Evolutionary conservation across 1,139 yeast genomes (phyloP), one percentile per base, ranked within the genome.

Genomic region (Blastobotrys buckinghamii): DNA sequence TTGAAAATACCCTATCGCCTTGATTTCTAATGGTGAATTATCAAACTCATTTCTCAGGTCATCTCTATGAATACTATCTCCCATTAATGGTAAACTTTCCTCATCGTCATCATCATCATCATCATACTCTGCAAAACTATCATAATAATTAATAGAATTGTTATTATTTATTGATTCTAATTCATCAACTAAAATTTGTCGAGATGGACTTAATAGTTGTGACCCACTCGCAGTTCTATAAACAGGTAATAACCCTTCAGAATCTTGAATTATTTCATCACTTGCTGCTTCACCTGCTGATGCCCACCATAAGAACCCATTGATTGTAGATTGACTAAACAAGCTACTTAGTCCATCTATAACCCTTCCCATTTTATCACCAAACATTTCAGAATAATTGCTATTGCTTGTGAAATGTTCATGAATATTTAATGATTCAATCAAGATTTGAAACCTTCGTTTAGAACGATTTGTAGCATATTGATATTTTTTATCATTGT

Each of bases 271-370:
- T 24, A 68, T 64, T 52, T 72, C 72, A 9, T 67, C 54, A 32
- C 68, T 65, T 37, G 70, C 68, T 43, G 75, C 73, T 53, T 77
- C 82, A 5, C 95, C 95, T 1, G 95, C 94, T 32, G 87, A 79
- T 1, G 92, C 90, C 83, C 89, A 84, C 88, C 92, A 84, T 36
- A 84, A 73, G 52, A 85, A 75, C 0, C 90, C 88, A 51, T 52
- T 53, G 6, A 54, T 26, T 6, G 58, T 39, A 13, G 27, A 27
- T 15, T 39, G 42, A 15, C 44, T 39, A 17, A 42, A 38, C 9
- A 45, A 12, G 1, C 49, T 30, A 3, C 27, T 6, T 10, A 42
- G 12, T 6, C 27, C 37, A 26, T 49, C 51, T 16, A 45, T 29
- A n/a, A 37, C 22, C 9, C 41, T 39, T 12, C 51, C 51, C 2